Evolutionary conservation across 129 eudicot species (phyloP).

Genomic region (Saussurea involucrata): DNA sequence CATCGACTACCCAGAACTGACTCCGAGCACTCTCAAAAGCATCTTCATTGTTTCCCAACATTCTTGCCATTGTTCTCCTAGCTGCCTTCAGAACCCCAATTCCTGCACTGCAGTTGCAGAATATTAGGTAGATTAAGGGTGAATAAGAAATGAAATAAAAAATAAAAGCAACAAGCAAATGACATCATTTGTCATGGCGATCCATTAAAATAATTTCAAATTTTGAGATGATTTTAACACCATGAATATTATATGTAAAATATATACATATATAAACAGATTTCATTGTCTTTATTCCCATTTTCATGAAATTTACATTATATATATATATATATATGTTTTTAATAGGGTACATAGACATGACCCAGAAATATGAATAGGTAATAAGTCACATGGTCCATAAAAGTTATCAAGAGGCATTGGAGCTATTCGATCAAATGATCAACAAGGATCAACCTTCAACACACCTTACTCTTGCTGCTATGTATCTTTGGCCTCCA

Average conservation of each 20-base stretch:
- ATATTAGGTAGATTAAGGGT: neutral
- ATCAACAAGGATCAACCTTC: neutral
- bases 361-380: neutral
- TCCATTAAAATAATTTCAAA: neutral
- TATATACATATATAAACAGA: neutral
- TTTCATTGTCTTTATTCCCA: neutral
- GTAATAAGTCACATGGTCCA: neutral
- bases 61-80: constrained; percentile 97
- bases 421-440: neutral
- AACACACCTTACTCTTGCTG: no score
- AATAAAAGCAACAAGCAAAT: neutral
- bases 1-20: constrained; percentile 97
- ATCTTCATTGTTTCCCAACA: constrained; percentile 70
- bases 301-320: neutral
- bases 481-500: neutral
- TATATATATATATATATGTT: no score
- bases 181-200: neutral
- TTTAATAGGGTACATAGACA: neutral
- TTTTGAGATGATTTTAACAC: neutral
- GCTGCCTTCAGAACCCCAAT: constrained; percentile 93
- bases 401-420: neutral
- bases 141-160: neutral
- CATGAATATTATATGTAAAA: neutral
- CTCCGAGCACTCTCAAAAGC: constrained; percentile 89
- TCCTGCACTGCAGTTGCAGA: constrained; percentile 69